Percentiles rank a stretch among this genome's conserved stretches.
Evolutionary conservation across 768 basidiomycete species (phyloP).

Genomic region (Mrakia frigida): DNA sequence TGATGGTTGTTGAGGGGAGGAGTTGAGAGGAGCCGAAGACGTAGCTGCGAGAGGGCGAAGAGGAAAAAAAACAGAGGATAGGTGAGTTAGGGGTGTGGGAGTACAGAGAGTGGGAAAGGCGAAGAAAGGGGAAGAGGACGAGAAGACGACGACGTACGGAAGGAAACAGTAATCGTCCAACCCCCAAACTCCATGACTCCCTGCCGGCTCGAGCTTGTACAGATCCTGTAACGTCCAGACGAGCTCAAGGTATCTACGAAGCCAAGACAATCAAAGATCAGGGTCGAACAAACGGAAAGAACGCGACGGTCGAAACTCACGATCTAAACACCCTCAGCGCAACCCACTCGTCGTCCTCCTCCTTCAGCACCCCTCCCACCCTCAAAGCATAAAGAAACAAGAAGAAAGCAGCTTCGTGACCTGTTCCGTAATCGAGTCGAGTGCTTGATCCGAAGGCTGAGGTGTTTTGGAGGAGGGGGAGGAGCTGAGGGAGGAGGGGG

Average conservation of each 20-base stretch:
- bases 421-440: constrained; percentile 93
- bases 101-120: neutral
- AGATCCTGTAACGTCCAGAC: constrained; percentile 79
- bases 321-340: constrained; percentile 41
- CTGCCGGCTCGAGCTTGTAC: constrained; percentile 89
- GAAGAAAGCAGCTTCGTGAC: constrained; percentile 86
- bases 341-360: constrained; percentile 42
- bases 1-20: constrained; percentile 37
- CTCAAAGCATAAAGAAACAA: constrained; percentile 55
- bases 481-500: constrained; percentile 57
- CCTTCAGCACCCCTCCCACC: constrained; percentile 17
- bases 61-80: neutral
- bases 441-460: constrained; percentile 72
- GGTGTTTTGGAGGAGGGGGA: constrained; percentile 70
- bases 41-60: neutral
- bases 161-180: constrained; percentile 87
- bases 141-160: constrained; percentile 44
- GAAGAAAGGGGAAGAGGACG: neutral
- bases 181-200: constrained; percentile 97
- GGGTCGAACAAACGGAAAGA: neutral
- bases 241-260: constrained; percentile 66
- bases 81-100: too few species aligned
- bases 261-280: neutral
- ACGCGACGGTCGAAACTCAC: constrained; percentile 33
- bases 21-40: constrained; percentile 57